Conservation (phyloP, 2,329 filamentous ascomycete genomes). For the Ceratocystis cubensis region DNA sequence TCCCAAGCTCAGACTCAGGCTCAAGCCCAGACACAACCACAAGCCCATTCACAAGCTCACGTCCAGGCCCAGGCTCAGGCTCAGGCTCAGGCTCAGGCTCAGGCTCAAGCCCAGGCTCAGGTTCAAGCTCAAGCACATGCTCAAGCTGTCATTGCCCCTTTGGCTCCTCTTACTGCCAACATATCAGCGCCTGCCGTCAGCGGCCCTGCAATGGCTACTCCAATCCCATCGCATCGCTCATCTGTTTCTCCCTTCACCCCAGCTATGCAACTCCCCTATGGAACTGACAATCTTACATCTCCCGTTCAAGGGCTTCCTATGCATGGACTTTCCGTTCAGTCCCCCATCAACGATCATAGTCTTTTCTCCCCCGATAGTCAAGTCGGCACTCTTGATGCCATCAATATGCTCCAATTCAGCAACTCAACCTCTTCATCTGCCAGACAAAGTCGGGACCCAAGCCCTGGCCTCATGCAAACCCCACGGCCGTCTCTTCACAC, state of each 20-base stretch:
- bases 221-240: constrained; percentile 26
- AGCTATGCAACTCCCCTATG: constrained; percentile 33
- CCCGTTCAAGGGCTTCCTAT: constrained; percentile 20
- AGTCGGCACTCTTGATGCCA: constrained; percentile 39
- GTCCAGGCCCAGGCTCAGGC: constrained; percentile 23
- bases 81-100: background rate
- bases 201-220: constrained; percentile 28
- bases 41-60: constrained; percentile 23
- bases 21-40: background rate
- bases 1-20: constrained; percentile 28
- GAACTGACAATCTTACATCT: constrained; percentile 34
- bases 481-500: constrained; percentile 34
- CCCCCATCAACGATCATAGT: constrained; percentile 31
- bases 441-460: constrained; percentile 66
- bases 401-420: constrained; percentile 51
- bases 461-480: constrained; percentile 37
- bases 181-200: background rate
- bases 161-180: constrained; percentile 19
- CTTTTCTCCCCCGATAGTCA: constrained; percentile 27
- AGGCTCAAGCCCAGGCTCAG: background rate
- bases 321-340: constrained; percentile 24
- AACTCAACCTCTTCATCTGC: constrained; percentile 61
- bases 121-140: constrained; percentile 1
- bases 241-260: constrained; percentile 44
- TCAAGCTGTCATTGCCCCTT: constrained; percentile 29